Conservation (phyloP, 805 yeast species). For the Teunomyces funiuensis region DNA sequence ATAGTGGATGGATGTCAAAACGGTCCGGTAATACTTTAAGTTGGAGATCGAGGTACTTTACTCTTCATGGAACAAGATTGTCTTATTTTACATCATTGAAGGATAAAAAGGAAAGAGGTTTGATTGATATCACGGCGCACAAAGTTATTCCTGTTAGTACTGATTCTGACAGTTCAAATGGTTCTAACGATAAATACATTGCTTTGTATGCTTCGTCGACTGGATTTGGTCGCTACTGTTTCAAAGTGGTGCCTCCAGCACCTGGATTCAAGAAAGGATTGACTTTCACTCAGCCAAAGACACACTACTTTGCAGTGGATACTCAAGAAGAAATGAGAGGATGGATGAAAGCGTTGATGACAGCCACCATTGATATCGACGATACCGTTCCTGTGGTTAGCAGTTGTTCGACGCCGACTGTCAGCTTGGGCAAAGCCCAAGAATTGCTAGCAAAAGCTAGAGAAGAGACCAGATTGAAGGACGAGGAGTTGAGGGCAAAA, state of each 20-base stretch:
- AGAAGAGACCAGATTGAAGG: conserved; percentile 63
- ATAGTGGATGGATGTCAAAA: conserved; percentile 95
- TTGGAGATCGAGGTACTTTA: conserved; percentile 87
- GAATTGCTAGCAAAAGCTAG: conserved; percentile 80
- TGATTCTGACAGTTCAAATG: conserved; percentile 46
- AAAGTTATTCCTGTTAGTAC: conserved; percentile 70
- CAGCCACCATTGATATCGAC: conserved; percentile 94
- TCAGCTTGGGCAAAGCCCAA: conserved; percentile 82
- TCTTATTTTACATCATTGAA: conserved; percentile 79
- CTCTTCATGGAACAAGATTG: conserved; percentile 87
- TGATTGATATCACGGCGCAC: conserved; percentile 95
- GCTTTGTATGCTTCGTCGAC: conserved; percentile 90
- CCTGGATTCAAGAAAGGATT: conserved; percentile 95
- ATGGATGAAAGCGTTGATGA: conserved; percentile 94
- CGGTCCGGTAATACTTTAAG: conserved; percentile 75
- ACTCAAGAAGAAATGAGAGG: conserved; percentile 85
- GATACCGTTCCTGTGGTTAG: conserved; percentile 89
- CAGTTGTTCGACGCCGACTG: conserved; percentile 94
- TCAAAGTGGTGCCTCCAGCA: conserved; percentile 93
- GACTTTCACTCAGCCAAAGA: conserved; percentile 93
- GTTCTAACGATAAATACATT: conserved; percentile 76
- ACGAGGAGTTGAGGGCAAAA: conserved; percentile 48
- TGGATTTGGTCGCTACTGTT: conserved; percentile 91
- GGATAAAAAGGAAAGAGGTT: conserved; percentile 85
- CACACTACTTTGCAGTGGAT: conserved; percentile 95